phyloP scores from a whole-genome alignment of 768 basidiomycete genomes.

The Mycena latifolia region DNA sequence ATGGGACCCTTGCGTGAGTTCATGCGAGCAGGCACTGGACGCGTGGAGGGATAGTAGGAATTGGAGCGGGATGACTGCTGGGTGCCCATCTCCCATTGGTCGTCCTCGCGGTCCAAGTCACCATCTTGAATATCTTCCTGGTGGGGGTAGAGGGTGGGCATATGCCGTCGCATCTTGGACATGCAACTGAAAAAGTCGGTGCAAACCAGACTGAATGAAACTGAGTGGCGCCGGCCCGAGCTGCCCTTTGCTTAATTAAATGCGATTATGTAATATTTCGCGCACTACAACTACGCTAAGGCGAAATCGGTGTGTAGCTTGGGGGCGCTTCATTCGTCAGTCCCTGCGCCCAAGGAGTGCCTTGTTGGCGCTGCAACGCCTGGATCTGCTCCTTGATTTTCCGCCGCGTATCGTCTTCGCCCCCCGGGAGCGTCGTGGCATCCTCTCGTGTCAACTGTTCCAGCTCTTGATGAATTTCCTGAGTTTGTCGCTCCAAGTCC shows the following conservation, averaged over 20 bases:
- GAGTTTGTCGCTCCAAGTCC: not conserved
- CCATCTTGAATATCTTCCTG: conserved; percentile 59
- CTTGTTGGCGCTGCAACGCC: not conserved
- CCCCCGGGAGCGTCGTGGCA: not conserved
- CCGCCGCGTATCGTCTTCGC: not conserved
- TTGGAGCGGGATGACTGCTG: conserved; percentile 50
- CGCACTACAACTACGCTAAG: too few species aligned
- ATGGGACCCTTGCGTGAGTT: conserved; percentile 43
- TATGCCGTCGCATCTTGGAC: conserved; percentile 63
- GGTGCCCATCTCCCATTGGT: conserved; percentile 56
- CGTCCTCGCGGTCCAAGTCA: conserved; percentile 63
- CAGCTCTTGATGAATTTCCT: conserved; percentile 4
- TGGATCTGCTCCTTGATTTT: conserved; percentile 3
- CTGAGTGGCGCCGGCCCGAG: too few species aligned
- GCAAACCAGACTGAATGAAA: too few species aligned
- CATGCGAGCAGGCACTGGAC: conserved; percentile 42
- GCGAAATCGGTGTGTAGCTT: not conserved
- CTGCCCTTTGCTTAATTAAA: too few species aligned
- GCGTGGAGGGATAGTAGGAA: conserved; percentile 48
- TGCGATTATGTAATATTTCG: too few species aligned
- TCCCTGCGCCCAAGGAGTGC: not conserved
- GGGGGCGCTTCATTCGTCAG: not conserved
- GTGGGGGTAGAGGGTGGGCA: conserved; percentile 77
- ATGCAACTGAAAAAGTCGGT: too few species aligned
- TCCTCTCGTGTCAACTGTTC: conserved; percentile 1